phyloP scores from a whole-genome alignment of 2,329 filamentous ascomycete species.

The Xylariaceae sp. region DNA sequence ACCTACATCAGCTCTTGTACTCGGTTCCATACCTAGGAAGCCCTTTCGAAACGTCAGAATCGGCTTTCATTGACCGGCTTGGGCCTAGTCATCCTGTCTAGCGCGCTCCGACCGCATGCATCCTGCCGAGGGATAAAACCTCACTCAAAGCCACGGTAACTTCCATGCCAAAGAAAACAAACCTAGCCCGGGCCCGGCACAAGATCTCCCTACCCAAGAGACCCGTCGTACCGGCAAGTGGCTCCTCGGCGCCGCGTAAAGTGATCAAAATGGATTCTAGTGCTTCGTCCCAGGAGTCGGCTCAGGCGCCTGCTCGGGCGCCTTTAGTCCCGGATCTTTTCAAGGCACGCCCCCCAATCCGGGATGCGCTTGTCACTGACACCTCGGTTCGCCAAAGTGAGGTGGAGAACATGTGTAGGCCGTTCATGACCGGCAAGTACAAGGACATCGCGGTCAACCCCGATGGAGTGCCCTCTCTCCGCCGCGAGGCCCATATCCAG shows the following conservation, averaged over 20 bases:
- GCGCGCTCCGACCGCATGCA: slow-evolving; percentile 16
- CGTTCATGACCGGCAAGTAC: slow-evolving; percentile 56
- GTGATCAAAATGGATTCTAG: slow-evolving; percentile 11
- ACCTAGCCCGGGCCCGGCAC: slow-evolving; percentile 30
- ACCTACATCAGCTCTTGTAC: neutral
- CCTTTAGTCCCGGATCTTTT: slow-evolving; percentile 51
- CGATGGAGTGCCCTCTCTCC: slow-evolving; percentile 69
- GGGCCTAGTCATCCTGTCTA: neutral
- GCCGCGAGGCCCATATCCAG: slow-evolving; percentile 53
- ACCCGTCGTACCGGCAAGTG: slow-evolving; percentile 15
- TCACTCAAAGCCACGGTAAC: slow-evolving; percentile 1
- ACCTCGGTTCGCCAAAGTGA: slow-evolving; percentile 64
- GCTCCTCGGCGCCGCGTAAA: neutral
- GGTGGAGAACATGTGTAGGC: slow-evolving; percentile 63
- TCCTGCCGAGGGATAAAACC: slow-evolving; percentile 8
- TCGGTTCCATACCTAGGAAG: neutral
- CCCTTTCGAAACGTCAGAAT: neutral
- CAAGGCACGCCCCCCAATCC: slow-evolving; percentile 54
- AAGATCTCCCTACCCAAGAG: slow-evolving; percentile 23
- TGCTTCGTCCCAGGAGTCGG: slow-evolving; percentile 11
- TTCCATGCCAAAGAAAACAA: slow-evolving; percentile 32
- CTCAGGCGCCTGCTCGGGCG: slow-evolving; percentile 22
- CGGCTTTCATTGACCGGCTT: neutral
- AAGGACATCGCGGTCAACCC: slow-evolving; percentile 54
- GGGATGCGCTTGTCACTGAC: slow-evolving; percentile 60